Conservation (phyloP, 2,329 filamentous ascomycete species). For the Leptographium radiaticola region DNA sequence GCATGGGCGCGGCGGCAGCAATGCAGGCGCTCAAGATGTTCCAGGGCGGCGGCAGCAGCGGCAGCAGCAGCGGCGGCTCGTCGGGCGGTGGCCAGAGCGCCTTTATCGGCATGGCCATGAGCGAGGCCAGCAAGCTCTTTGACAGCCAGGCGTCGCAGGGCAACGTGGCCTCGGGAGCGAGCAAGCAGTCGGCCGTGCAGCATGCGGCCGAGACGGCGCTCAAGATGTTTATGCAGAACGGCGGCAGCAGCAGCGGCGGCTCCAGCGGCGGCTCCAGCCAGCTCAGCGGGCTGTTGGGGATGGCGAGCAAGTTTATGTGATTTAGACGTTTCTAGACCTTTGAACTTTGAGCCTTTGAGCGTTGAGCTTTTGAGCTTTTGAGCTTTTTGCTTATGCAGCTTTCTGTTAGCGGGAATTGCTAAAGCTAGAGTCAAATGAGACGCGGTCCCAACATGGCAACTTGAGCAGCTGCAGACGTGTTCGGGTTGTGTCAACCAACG, state of each 20-base stretch:
- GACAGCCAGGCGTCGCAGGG: constrained; percentile 43
- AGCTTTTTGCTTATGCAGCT: too few relatives aligned
- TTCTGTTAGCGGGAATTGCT: too few relatives aligned
- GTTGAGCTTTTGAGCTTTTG: too few relatives aligned
- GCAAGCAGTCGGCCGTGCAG: constrained; percentile 70
- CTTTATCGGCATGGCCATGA: constrained; percentile 78
- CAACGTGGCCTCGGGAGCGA: constrained; percentile 42
- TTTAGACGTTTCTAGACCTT: too few relatives aligned
- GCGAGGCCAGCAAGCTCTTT: constrained; percentile 67
- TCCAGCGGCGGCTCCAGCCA: constrained; percentile 34
- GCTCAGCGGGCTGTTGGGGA: constrained; percentile 24
- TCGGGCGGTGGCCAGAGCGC: constrained; percentile 47
- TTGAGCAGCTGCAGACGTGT: too few relatives aligned
- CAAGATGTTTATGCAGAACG: constrained; percentile 81
- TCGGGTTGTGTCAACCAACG: too few relatives aligned
- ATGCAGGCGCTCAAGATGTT: constrained; percentile 77
- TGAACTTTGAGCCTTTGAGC: too few relatives aligned
- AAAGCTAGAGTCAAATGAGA: too few relatives aligned
- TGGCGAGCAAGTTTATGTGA: constrained; percentile 35
- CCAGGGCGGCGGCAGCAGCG: constrained; percentile 33
- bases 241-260: constrained; percentile 38
- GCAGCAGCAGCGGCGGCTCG: constrained; percentile 17
- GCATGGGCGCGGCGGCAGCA: constrained; percentile 60
- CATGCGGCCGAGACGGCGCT: constrained; percentile 75
- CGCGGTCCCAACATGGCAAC: too few relatives aligned